These are phyloP conservation scores for Tricladium varicosporioides DNA, from an alignment of 2,329 filamentous ascomycete species.

Conservation along the genomic window DNA sequence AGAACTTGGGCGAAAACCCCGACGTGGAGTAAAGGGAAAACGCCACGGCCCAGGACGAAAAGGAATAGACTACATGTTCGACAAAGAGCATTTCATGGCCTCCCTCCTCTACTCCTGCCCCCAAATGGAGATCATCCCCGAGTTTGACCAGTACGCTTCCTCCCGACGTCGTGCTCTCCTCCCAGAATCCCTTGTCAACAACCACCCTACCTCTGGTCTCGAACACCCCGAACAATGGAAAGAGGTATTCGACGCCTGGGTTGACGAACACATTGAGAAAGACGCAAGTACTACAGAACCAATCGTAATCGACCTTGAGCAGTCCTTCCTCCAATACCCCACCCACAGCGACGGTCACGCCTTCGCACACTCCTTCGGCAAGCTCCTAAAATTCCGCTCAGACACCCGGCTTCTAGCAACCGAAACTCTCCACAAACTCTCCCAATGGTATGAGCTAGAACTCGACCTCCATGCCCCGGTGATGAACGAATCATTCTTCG, in stretches of 20 bases:
- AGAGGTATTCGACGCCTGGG: conserved; percentile 7
- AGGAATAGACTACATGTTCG: conserved; percentile 9
- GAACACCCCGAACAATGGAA: conserved; percentile 9
- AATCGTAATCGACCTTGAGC: conserved; percentile 43
- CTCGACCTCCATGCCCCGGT: conserved; percentile 31
- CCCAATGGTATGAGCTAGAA: conserved; percentile 26
- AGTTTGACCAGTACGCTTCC: neutral
- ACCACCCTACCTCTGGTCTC: conserved; percentile 5
- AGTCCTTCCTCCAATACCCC: conserved; percentile 40
- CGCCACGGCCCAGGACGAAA: conserved; percentile 1
- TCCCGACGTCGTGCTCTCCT: conserved; percentile 5
- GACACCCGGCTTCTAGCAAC: conserved; percentile 34
- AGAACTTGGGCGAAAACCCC: neutral
- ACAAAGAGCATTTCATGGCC: conserved; percentile 10
- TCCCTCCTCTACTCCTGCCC: conserved; percentile 10
- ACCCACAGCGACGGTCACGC: conserved; percentile 35
- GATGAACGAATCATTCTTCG: conserved; percentile 35
- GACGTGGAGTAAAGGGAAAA: neutral
- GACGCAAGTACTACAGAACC: neutral
- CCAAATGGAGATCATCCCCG: neutral
- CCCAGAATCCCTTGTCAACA: conserved; percentile 8
- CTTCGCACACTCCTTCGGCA: conserved; percentile 39
- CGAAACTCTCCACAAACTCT: conserved; percentile 32
- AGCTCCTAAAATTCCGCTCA: conserved; percentile 36
- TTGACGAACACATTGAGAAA: conserved; percentile 1